A percentile compares a stretch with the other conserved stretches of the same genome.
Conservation (phyloP, 2,329 filamentous ascomycete species). For the Nannizzia gypsea region DNA sequence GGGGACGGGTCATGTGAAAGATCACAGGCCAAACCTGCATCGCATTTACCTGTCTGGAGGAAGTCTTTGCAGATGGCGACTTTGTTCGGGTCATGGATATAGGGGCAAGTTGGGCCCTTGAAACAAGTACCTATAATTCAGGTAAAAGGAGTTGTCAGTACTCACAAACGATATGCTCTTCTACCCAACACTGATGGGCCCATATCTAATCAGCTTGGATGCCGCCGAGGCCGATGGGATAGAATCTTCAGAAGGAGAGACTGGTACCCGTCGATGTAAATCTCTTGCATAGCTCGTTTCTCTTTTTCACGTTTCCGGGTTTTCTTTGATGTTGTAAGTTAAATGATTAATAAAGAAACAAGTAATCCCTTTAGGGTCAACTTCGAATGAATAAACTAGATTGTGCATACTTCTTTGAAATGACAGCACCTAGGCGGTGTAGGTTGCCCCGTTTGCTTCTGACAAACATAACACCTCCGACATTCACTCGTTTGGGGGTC, state of each 20-base stretch:
- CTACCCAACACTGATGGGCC: conserved; percentile 6
- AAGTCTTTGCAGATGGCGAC: conserved; percentile 85
- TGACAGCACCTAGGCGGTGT: conserved; percentile 62
- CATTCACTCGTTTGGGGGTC: conserved; percentile 60
- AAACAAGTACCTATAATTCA: conserved; percentile 61
- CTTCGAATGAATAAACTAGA: neutral
- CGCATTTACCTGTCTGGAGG: conserved; percentile 66
- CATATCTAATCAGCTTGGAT: conserved; percentile 4
- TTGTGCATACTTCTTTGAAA: conserved; percentile 58
- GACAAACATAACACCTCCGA: conserved; percentile 71
- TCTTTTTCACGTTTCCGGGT: conserved; percentile 50
- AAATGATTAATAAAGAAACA: neutral
- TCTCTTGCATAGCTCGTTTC: conserved; percentile 60
- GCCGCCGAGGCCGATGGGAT: conserved; percentile 10
- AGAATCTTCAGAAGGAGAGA: conserved; percentile 22
- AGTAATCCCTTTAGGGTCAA: too few species aligned
- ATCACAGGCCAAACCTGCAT: conserved; percentile 68
- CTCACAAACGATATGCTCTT: conserved; percentile 13
- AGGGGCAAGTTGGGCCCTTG: conserved; percentile 68
- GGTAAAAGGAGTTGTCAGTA: conserved; percentile 24
- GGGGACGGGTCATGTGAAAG: conserved; percentile 77
- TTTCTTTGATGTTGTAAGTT: conserved; percentile 21
- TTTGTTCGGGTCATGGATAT: conserved; percentile 71
- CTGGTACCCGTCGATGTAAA: conserved; percentile 45
- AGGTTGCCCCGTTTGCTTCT: conserved; percentile 82